These are phyloP conservation scores for Alternaria sp. DNA, from an alignment of 2,329 filamentous ascomycete genomes.

Conservation along the genomic window DNA sequence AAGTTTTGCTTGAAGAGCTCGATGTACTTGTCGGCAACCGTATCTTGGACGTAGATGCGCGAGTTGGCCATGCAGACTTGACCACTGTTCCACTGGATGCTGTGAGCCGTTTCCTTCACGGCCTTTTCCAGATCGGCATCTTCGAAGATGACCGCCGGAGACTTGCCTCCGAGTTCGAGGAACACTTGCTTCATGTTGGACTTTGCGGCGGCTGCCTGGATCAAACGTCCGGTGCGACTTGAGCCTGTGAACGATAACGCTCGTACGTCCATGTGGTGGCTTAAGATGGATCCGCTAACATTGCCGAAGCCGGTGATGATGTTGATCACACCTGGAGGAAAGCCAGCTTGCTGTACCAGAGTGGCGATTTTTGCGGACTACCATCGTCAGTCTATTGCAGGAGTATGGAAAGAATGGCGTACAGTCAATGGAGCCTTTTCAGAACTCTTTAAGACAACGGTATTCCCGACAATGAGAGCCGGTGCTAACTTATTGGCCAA, in stretches of 20 bases:
- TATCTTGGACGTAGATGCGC: conserved; percentile 63
- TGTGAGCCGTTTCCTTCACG: conserved; percentile 58
- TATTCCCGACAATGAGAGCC: conserved; percentile 44
- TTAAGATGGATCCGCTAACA: conserved; percentile 77
- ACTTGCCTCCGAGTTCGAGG: conserved; percentile 86
- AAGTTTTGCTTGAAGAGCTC: conserved; percentile 49
- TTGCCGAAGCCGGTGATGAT: conserved; percentile 79
- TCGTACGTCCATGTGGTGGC: conserved; percentile 82
- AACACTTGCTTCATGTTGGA: conserved; percentile 86
- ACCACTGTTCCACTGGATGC: conserved; percentile 62
- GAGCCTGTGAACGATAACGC: conserved; percentile 83
- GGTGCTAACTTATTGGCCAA: conserved; percentile 35
- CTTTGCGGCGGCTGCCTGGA: conserved; percentile 72
- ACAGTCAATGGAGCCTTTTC: conserved; percentile 67
- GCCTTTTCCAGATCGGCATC: conserved; percentile 80
- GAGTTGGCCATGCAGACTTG: conserved; percentile 68
- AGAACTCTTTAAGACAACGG: conserved; percentile 44
- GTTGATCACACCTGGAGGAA: conserved; percentile 81
- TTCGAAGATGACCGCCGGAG: conserved; percentile 81
- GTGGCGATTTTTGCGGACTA: conserved; percentile 80
- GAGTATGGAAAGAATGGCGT: conserved; percentile 63
- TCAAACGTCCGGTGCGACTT: conserved; percentile 86
- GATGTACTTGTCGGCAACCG: conserved; percentile 55
- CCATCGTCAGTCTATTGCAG: conserved; percentile 61
- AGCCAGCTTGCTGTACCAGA: conserved; percentile 77